Base-by-base conservation (phyloP, 2,329 filamentous ascomycete species). In the Sporothrix inflata region DNA sequence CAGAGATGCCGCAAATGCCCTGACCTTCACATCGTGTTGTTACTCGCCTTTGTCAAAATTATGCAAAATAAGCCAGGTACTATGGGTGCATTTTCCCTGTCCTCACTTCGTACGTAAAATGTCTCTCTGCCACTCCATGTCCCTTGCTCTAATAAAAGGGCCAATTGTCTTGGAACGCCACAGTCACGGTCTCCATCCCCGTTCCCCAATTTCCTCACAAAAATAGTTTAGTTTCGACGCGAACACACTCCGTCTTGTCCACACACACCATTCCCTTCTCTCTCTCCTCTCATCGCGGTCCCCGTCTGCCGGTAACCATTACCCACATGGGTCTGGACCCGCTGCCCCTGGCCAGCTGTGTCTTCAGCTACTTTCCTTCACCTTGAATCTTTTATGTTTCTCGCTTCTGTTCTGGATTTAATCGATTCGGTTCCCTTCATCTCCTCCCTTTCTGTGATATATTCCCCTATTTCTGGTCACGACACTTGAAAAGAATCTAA, bases 231-330 rank as follows among this genome's bases (percentile, higher is more conserved):
- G 53, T 19, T 34, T 34, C 30, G 30, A 34, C 27, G 8, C 9
- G 51, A 21, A 6, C 45, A 47, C 14, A n/a, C n/a, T n/a, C n/a
- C n/a, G n/a, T n/a, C 51, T 34, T 6, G 8, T 27, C 6, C 30
- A 38, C 55, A 40, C 57, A 61, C 57, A 40, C 51, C 11, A 30
- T 16, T 12, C 24, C 11, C 49, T 53, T 8, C n/a, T 55, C 21
- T 9, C 8, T 34, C 19, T 40, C 16, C 8, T 21, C 34, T 30
- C 57, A 24, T 21, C 14, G 57, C 21, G 8, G 3, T 40, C 16
- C 14, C 34, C 57, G n/a, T 61, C 34, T 61, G 57, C 34, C 57
- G 57, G 57, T 40, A 61, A 61, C 57, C 34, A 40, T 61, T 61
- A 40, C 30, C 57, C 57, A 61, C 19, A 40, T 42, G 34, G 24